Evolutionary conservation across 2,329 filamentous ascomycete genomes (phyloP), one percentile per base, ranked within the genome.

Genomic region (Phaeoacremonium minimum): DNA sequence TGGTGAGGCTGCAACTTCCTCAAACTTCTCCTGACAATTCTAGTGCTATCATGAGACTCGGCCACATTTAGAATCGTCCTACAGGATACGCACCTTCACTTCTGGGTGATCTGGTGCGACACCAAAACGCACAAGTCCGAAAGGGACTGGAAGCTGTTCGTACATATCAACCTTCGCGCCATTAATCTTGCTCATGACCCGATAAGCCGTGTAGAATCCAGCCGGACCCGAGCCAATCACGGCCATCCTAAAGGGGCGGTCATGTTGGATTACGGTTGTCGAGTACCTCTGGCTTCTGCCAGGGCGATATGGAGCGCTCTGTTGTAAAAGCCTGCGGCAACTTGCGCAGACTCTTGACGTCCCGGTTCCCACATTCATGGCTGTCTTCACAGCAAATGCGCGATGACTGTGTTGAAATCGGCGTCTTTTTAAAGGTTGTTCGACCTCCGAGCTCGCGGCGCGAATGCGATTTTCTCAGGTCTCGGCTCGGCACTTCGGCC

Each of bases 101-200:
- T 98, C 91, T 1, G 93, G 91, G 63, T 98, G 93, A 58, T 98
- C 93, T 5, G 93, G 93, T n/a, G 93, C 94, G 40, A 98, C 93
- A 7, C 93, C 93, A 55, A 93, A 95, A 37, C 93, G 76, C 33
- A 95, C 90, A 37, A 98, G 73, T 2, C 93, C 93, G 56, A 87
- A 98, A 0, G 93, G 93, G 4, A 95, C 89, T 0, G 93, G 93
- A 28, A 97, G 66, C 18, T 87, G 80, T 63, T 98, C 93, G 56
- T 95, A 98, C 91, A 98, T 97, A 61, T 97, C 91, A 15, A 98
- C 75, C 34, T 77, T 73, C 1, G 83, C 81, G 55, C 82, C 69
- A 15, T 80, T 71, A 26, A 93, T 72, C 51, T 82, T 87, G 36
- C 77, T 76, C 72, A 97, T 83, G 37, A 95, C 74, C 40, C 89